Conservation (phyloP, 768 basidiomycete species). For the Phylloporus sp. region DNA sequence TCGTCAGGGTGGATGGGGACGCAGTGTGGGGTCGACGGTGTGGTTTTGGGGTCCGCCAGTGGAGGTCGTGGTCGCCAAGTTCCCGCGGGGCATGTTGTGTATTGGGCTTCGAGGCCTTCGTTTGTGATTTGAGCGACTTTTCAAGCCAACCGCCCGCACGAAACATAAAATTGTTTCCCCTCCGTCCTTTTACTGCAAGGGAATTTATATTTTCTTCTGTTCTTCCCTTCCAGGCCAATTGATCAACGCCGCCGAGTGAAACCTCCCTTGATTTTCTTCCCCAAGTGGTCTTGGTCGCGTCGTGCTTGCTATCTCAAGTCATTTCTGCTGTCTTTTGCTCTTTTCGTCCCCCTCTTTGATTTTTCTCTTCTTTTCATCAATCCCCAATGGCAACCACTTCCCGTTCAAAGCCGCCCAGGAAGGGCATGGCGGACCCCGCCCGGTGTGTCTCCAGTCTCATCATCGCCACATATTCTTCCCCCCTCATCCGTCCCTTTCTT, state of each 20-base stretch:
- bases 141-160: slow-evolving; percentile 26
- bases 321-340: slow-evolving; percentile 32
- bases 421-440: slow-evolving; percentile 53
- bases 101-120: slow-evolving; percentile 25
- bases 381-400: slow-evolving; percentile 56
- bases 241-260: too few relatives aligned
- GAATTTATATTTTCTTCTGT: slow-evolving; percentile 17
- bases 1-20: slow-evolving; percentile 1
- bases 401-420: slow-evolving; percentile 60
- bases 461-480: slow-evolving; percentile 12
- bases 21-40: not conserved
- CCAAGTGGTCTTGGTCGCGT: slow-evolving; percentile 29
- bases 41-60: slow-evolving; percentile 22
- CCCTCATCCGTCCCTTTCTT: slow-evolving; percentile 8
- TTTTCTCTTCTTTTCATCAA: slow-evolving; percentile 21
- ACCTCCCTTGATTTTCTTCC: slow-evolving; percentile 15
- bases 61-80: slow-evolving; percentile 27
- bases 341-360: slow-evolving; percentile 28
- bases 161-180: slow-evolving; percentile 26
- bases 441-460: slow-evolving; percentile 40
- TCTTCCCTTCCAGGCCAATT: slow-evolving; percentile 18
- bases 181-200: slow-evolving; percentile 18
- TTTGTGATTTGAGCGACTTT: slow-evolving; percentile 29
- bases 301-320: slow-evolving; percentile 32
- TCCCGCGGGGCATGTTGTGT: slow-evolving; percentile 29